Percentiles rank a stretch among this genome's conserved stretches.
Conservation (phyloP, 345 rosid genomes). For the Gossypium rotundifolium region DNA sequence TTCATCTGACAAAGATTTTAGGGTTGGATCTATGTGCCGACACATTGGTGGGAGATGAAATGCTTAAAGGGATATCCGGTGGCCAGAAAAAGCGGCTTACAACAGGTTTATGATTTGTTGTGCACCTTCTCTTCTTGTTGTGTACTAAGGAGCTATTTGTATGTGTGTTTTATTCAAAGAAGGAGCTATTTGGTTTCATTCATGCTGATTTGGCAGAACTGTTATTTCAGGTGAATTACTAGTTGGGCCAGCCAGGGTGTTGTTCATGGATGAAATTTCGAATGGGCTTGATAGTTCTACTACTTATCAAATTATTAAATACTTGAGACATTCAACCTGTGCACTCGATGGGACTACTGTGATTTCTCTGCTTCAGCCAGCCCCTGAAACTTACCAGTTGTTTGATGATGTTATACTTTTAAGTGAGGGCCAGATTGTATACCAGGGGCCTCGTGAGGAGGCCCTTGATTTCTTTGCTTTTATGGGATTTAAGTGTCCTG, state of each 20-base stretch:
- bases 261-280: constrained; percentile 98
- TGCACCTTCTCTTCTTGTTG: not conserved
- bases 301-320: constrained; percentile 81
- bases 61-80: constrained; percentile 98
- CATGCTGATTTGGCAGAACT: constrained; percentile 15
- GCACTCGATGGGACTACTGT: constrained; percentile 83
- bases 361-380: constrained; percentile 89
- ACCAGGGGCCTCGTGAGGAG: constrained; percentile 82
- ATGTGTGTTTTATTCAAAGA: not conserved
- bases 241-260: constrained; percentile 93
- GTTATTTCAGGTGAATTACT: constrained; percentile 72
- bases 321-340: constrained; percentile 77
- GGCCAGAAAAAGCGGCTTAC: constrained; percentile 98
- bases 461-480: constrained; percentile 72
- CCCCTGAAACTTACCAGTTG: constrained; percentile 86
- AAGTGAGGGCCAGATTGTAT: constrained; percentile 88
- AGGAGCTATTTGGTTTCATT: constrained; percentile 12
- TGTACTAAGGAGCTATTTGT: not conserved
- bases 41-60: constrained; percentile 97
- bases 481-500: constrained; percentile 82
- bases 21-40: constrained; percentile 92
- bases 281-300: constrained; percentile 97
- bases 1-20: constrained; percentile 83
- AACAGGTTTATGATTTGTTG: constrained; percentile 46
- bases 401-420: constrained; percentile 89